Evolutionary conservation across 139 green algal genomes (phyloP).

Genomic region (Closterium sp.): DNA sequence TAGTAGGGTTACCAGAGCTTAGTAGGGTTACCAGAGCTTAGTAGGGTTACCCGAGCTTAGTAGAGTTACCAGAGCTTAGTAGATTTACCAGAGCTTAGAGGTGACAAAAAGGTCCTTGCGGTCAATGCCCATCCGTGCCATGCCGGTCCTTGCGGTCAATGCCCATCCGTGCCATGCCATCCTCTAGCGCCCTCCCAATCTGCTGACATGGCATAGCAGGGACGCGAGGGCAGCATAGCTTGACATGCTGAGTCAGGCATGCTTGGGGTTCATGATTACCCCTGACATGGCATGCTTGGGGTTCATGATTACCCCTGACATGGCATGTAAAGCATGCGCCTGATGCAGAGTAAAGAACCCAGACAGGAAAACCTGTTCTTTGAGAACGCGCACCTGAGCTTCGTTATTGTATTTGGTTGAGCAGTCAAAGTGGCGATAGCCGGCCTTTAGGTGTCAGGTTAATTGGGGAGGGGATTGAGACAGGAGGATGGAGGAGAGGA

Average conservation of each 20-base stretch:
- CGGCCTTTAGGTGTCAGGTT: no score
- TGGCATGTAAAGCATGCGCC: no score
- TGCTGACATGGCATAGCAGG: background rate
- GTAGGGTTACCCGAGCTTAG: no score
- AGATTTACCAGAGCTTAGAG: conserved; percentile 44
- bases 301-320: no score
- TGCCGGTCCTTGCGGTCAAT: background rate
- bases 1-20: no score
- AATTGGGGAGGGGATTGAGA: no score
- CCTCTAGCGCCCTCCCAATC: background rate
- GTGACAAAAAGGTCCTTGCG: conserved; percentile 57
- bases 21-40: no score
- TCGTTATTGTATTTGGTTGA: conserved; percentile 52
- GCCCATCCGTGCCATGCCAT: background rate
- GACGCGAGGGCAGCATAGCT: background rate
- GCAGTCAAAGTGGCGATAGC: conserved; percentile 62
- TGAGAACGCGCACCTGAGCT: conserved; percentile 52
- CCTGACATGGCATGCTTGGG: no score
- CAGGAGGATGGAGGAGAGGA: no score
- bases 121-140: background rate
- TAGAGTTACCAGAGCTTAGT: conserved; percentile 46
- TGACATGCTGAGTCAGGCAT: background rate
- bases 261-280: no score
- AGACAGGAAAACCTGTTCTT: no score
- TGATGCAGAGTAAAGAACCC: no score